Conservation (phyloP, 129 eudicot genomes). For the Deinandra increscens region DNA sequence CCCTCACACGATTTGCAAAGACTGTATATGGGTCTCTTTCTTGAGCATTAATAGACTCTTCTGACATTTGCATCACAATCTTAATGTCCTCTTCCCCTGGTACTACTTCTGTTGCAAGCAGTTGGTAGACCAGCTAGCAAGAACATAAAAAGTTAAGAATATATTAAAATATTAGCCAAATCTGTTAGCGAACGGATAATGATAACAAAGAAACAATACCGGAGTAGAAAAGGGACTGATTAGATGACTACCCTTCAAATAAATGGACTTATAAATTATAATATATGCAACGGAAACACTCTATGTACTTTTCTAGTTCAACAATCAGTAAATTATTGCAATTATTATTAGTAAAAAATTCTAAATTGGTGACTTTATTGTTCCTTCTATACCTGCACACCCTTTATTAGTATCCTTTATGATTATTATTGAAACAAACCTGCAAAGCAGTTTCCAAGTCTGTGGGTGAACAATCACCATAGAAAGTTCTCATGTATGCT, state of each 20-base stretch:
- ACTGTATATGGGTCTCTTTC: slow-evolving; percentile 97
- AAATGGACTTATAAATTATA: neutral
- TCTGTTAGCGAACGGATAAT: neutral
- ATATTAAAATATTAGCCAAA: neutral
- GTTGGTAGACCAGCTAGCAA: slow-evolving; percentile 86
- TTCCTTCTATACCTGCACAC: neutral
- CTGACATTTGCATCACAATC: slow-evolving; percentile 94
- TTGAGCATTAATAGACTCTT: slow-evolving; percentile 87
- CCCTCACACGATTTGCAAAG: slow-evolving; percentile 86
- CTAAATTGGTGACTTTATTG: neutral
- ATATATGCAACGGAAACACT: neutral
- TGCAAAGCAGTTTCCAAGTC: slow-evolving; percentile 94
- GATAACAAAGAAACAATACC: slow-evolving; percentile 7
- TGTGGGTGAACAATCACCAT: slow-evolving; percentile 92
- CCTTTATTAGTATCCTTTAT: slow-evolving; percentile 3
- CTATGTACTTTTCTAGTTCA: neutral
- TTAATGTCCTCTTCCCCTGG: slow-evolving; percentile 86
- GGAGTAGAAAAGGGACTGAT: neutral
- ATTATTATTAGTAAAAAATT: neutral
- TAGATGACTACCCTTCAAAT: neutral
- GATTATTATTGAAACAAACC: slow-evolving; percentile 46
- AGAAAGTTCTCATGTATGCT: slow-evolving; percentile 89
- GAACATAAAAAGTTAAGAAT: slow-evolving; percentile 1
- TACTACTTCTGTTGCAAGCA: slow-evolving; percentile 63
- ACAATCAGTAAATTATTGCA: neutral